These are phyloP conservation scores for Rhizophora mangle DNA, from an alignment of 345 rosid genomes.

Conservation along the genomic window DNA sequence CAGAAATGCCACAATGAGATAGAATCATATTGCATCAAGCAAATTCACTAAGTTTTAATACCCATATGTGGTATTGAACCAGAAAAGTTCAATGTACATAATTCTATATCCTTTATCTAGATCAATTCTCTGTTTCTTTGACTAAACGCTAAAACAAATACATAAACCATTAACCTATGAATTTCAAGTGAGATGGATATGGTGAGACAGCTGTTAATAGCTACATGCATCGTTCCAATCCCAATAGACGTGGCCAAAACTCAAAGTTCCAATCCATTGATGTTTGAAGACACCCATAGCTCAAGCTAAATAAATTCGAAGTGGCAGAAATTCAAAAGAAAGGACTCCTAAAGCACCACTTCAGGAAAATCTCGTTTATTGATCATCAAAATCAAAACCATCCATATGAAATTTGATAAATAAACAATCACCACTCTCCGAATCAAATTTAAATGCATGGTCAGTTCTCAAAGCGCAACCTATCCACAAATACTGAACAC, in stretches of 20 bases:
- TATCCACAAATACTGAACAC: too few relatives aligned
- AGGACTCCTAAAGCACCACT: slow-evolving; percentile 1
- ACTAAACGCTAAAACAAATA: too few relatives aligned
- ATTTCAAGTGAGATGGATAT: too few relatives aligned
- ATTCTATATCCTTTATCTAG: too few relatives aligned
- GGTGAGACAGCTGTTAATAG: neutral
- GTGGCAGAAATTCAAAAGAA: neutral
- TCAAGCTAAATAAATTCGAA: neutral
- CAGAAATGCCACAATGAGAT: too few relatives aligned
- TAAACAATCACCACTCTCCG: neutral
- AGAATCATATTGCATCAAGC: too few relatives aligned
- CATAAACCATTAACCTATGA: too few relatives aligned
- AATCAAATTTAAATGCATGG: neutral
- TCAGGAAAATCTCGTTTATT: neutral
- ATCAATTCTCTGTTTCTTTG: too few relatives aligned
- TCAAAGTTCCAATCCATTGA: neutral
- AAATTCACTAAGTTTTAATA: too few relatives aligned
- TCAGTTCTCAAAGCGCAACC: slow-evolving; percentile 6
- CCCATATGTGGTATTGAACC: too few relatives aligned
- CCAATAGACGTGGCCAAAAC: neutral
- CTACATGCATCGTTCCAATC: neutral
- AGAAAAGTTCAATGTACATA: too few relatives aligned
- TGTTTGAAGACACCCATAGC: neutral
- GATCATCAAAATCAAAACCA: slow-evolving; percentile 5
- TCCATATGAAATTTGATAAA: neutral